Evolutionary conservation across 768 basidiomycete species (phyloP).

Genomic region (Suillus bovinus): DNA sequence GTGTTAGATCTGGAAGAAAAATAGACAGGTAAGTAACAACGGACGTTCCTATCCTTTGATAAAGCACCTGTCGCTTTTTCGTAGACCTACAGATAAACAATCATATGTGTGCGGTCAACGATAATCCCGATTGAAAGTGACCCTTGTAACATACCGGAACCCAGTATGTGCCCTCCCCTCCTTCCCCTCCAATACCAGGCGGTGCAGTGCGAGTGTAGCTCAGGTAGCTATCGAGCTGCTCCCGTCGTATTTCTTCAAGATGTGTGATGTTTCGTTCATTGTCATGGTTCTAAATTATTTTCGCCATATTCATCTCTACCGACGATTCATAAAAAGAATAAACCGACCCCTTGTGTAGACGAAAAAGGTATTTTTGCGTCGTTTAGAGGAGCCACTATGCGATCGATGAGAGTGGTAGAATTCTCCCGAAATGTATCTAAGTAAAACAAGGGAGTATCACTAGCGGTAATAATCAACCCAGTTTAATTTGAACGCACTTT

Average conservation of each 20-base stretch:
- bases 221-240: conserved; percentile 50
- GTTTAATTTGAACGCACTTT: conserved; percentile 42
- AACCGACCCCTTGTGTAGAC: conserved; percentile 62
- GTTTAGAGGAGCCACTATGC: conserved; percentile 62
- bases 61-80: conserved; percentile 33
- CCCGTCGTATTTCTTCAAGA: conserved; percentile 62
- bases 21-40: neutral
- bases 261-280: conserved; percentile 75
- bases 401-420: conserved; percentile 63
- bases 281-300: conserved; percentile 64
- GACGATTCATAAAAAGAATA: neutral
- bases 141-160: conserved; percentile 50
- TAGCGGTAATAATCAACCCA: neutral
- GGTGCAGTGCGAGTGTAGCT: conserved; percentile 68
- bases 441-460: neutral
- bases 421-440: conserved; percentile 68
- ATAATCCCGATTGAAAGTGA: neutral
- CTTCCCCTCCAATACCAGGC: conserved; percentile 58
- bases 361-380: conserved; percentile 61
- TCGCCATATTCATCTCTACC: neutral
- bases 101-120: neutral
- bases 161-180: conserved; percentile 76
- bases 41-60: neutral
- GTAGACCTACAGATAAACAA: conserved; percentile 24
- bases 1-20: conserved; percentile 35